Base-by-base conservation (phyloP, 495 filamentous ascomycete genomes). In the Paragyromitra xinjiangensis region DNA sequence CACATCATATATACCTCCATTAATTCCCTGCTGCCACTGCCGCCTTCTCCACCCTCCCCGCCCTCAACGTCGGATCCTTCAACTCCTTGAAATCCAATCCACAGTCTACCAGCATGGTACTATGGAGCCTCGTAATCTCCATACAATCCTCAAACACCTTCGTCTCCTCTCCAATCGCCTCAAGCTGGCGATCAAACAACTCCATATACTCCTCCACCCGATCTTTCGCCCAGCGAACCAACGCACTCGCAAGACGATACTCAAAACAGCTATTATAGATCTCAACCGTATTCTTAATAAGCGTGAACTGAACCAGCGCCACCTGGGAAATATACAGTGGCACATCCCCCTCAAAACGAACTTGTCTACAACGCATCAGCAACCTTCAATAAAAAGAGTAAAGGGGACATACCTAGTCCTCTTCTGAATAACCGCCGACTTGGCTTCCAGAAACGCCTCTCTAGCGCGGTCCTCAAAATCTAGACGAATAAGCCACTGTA, bases 171-270 rank as follows among this genome's bases (percentile, higher is more conserved):
- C 96, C 90, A 56, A 91, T 91, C 62, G 88, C 87, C 83, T 92
- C 94, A 61, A 99, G 84, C 84, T 98, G 95, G 71, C 94, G 87
- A 16, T 86, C 88, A 26, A 99, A 86, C 48, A 94, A 88, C 26
- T 85, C 88, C 81, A 98, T 98, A 86, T 98, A 98, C 3, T 89
- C 90, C 77, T 97, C 93, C 2, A 98, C 88, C 78, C 96, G 90
- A 82, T 94, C 91, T 82, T 97, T 97, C 22, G 93, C 95, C 95
- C 95, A 99, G 82, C 92, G 94, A 63, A 99, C 94, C 79, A 93
- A 94, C 3, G 94, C 93, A 78, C 92, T 95, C 86, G 92, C 94
- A 87, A 95, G 92, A 24, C 89, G 84, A 24, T 91, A 87, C 3
- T 94, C 92, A 83, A 98, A 99, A 82, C 94, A 97, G 74, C 89